phyloP scores from a whole-genome alignment of 352 stramenopile genomes.

The Phytophthora pseudosyringae region DNA sequence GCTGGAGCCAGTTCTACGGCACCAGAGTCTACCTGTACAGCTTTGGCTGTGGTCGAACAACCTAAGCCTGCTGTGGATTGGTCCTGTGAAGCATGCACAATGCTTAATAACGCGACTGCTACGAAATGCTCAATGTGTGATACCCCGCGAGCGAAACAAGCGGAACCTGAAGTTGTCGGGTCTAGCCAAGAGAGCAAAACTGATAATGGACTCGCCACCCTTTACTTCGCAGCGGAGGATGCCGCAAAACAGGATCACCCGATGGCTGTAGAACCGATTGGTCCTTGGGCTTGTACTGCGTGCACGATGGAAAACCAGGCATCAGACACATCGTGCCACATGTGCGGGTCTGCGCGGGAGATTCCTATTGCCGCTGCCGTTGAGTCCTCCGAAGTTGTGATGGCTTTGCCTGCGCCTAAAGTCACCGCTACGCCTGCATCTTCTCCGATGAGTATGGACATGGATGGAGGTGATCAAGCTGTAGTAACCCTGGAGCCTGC shows the following conservation, averaged over 20 bases:
- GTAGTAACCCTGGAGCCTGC: constrained; percentile 1
- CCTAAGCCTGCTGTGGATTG: constrained; percentile 48
- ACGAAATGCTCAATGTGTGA: constrained; percentile 83
- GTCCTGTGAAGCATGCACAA: constrained; percentile 82
- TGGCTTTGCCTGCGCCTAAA: constrained; percentile 41
- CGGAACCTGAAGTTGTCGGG: constrained; percentile 27
- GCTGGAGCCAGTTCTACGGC: neutral
- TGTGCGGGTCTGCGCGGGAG: constrained; percentile 64
- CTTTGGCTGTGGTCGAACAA: constrained; percentile 50
- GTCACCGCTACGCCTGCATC: constrained; percentile 22
- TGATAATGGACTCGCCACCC: constrained; percentile 62
- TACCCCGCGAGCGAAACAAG: constrained; percentile 42
- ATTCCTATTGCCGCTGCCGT: constrained; percentile 53
- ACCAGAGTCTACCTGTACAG: constrained; percentile 53
- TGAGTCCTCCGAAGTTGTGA: constrained; percentile 36
- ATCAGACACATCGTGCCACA: constrained; percentile 61
- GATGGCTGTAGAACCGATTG: constrained; percentile 24
- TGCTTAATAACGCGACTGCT: constrained; percentile 63
- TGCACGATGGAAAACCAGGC: constrained; percentile 87
- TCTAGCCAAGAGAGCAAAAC: constrained; percentile 30
- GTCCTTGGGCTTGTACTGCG: constrained; percentile 61
- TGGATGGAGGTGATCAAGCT: constrained; percentile 31
- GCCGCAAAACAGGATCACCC: constrained; percentile 42
- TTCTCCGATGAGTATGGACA: constrained; percentile 50
- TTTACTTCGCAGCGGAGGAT: constrained; percentile 75